Conservation (phyloP, 306 rosid species). For the Crataegus laevigata region DNA sequence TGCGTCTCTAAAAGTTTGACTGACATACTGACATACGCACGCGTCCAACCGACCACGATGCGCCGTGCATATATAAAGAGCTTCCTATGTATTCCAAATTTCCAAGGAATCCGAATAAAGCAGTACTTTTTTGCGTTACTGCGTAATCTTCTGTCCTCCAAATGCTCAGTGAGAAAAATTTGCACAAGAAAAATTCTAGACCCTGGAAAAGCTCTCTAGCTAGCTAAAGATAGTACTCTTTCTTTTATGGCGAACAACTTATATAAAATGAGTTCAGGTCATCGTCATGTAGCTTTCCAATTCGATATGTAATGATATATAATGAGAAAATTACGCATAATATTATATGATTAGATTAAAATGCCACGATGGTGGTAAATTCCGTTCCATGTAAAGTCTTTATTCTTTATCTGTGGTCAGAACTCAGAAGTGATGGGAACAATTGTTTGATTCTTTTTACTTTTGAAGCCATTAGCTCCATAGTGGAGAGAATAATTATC, state of each 20-base stretch:
- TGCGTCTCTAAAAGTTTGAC: no score
- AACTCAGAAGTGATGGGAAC: neutral
- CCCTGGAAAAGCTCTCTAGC: neutral
- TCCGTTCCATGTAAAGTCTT: neutral
- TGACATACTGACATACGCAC: neutral
- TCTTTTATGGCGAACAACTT: no score
- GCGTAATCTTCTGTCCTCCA: neutral
- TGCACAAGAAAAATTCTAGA: neutral
- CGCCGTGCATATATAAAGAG: neutral
- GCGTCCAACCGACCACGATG: neutral
- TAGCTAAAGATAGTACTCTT: neutral
- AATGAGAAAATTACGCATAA: neutral
- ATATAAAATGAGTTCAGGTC: no score
- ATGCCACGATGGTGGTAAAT: no score
- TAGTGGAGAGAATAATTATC: slow-evolving; percentile 9
- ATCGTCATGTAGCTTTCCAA: no score
- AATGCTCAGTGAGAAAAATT: neutral
- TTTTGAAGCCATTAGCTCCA: neutral
- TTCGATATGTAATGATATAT: no score
- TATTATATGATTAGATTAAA: no score
- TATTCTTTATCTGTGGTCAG: neutral
- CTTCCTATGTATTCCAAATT: neutral
- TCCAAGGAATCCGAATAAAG: neutral
- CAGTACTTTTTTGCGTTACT: neutral
- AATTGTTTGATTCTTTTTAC: neutral